Base-by-base conservation (phyloP, 2,329 filamentous ascomycete species). In the Talaromyces rugulosus region DNA sequence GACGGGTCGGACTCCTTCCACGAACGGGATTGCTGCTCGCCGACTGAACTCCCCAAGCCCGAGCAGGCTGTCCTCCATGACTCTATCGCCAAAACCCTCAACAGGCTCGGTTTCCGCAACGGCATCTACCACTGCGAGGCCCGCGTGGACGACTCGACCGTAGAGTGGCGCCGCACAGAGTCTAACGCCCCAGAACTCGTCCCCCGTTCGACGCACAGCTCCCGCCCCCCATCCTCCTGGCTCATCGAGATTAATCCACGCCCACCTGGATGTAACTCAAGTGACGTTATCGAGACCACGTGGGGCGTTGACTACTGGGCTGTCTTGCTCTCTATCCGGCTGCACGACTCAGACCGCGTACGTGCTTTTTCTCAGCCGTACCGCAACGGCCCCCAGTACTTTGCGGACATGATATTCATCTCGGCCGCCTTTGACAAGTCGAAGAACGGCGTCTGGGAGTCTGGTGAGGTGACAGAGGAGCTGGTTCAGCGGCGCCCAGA, bases 121-220 rank as follows among this genome's bases (percentile, higher is more conserved):
- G 72, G 72, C 3, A 56, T 72, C 18, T 72, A 68, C 56, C 71
- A 74, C 58, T 28, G 67, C 14, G 71, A 74, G 66, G 72, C 69
- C 9, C 69, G 71, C 12, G 59, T 72, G 1, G 11, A 64, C 31
- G 62, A 67, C 52, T 72, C 71, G 5, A 27, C 16, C 8, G 67
- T 68, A 63, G 47, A 63, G 47, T 72, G 65, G 40, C 40, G 40
- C 47, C 52, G 9, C 9, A 47, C 53, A 8, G 30, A 60, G 8
- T 59, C 66, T 58, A 63, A 63, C 1, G 23, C 67, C 5, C 2
- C 65, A 12, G 69, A 71, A 56, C 57, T 71, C 3, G 23, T 16
- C 1, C 12, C 16, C 3, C 56, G 40, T 27, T 42, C 18, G 44
- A 30, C n/a, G n/a, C 31, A 6, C 16, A 31, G 12, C 12, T 28